Percentiles rank a stretch among this genome's conserved stretches.
Evolutionary conservation across 2,329 filamentous ascomycete genomes (phyloP).

Genomic region (Alternaria longipes): DNA sequence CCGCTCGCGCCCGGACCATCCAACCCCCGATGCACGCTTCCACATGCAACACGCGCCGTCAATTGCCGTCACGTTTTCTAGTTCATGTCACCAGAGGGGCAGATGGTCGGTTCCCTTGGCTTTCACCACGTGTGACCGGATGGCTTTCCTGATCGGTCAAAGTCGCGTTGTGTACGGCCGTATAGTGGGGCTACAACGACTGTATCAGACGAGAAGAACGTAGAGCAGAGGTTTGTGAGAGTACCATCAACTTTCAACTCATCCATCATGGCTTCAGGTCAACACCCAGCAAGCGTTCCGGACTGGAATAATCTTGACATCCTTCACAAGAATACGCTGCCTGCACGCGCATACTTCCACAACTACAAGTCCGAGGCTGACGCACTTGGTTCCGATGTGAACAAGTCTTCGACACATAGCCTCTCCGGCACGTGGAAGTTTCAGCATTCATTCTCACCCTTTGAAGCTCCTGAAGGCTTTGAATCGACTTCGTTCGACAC

Average conservation of each 20-base stretch:
- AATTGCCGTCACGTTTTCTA: conserved; percentile 11
- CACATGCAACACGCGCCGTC: conserved; percentile 14
- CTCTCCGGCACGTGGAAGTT: conserved; percentile 53
- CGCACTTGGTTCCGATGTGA: conserved; percentile 56
- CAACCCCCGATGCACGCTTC: conserved; percentile 26
- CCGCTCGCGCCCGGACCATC: conserved; percentile 17
- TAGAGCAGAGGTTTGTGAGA: not conserved
- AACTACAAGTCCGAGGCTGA: conserved; percentile 61
- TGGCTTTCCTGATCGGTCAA: conserved; percentile 32
- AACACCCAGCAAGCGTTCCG: conserved; percentile 48
- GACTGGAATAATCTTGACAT: conserved; percentile 71
- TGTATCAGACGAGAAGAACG: conserved; percentile 10
- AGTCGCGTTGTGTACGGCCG: conserved; percentile 10
- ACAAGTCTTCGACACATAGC: conserved; percentile 45
- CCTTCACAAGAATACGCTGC: conserved; percentile 67
- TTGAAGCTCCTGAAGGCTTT: conserved; percentile 49
- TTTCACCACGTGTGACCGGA: conserved; percentile 21
- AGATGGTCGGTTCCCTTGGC: conserved; percentile 20
- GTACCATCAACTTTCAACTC: conserved; percentile 9
- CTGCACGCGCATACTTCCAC: conserved; percentile 66
- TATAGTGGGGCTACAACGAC: conserved; percentile 8
- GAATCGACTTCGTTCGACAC: conserved; percentile 45
- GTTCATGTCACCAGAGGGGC: conserved; percentile 16
- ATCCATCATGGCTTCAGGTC: conserved; percentile 32
- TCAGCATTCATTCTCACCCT: conserved; percentile 47